A percentile compares a stretch with the other conserved stretches of the same genome.
Conservation (phyloP, 208 protist genomes). For the Trypanosoma caninum region DNA sequence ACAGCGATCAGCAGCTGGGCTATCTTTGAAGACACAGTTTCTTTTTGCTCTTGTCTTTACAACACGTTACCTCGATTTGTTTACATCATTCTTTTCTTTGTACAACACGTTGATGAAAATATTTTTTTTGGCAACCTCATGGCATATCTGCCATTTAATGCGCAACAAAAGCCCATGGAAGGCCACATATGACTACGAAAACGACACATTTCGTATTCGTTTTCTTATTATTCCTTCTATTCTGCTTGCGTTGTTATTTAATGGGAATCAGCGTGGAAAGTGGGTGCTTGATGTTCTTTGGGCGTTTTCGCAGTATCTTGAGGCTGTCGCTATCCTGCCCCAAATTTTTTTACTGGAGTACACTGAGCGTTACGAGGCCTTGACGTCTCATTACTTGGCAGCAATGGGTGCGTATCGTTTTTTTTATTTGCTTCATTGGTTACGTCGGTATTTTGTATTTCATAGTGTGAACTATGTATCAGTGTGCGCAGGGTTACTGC, state of each 20-base stretch:
- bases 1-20: constrained; percentile 78
- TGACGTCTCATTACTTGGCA: constrained; percentile 96
- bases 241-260: constrained; percentile 73
- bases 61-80: constrained; percentile 94
- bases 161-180: constrained; percentile 87
- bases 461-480: constrained; percentile 65
- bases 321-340: constrained; percentile 95
- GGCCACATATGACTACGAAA: constrained; percentile 85
- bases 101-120: constrained; percentile 96
- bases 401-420: constrained; percentile 92
- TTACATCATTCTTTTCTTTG: constrained; percentile 67
- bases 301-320: constrained; percentile 96
- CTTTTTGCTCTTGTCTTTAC: constrained; percentile 92
- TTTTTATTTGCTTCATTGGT: constrained; percentile 96
- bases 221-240: constrained; percentile 84
- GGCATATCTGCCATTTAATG: constrained; percentile 94
- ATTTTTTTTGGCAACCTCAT: constrained; percentile 86
- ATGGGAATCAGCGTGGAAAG: constrained; percentile 29
- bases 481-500: constrained; percentile 80
- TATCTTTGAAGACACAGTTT: constrained; percentile 94
- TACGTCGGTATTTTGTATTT: constrained; percentile 79
- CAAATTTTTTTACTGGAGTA: constrained; percentile 96
- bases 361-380: constrained; percentile 90
- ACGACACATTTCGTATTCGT: constrained; percentile 87
- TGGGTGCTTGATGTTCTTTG: constrained; percentile 85